Evolutionary conservation across 2,329 filamentous ascomycete species (phyloP).

Genomic region (Penicillium sp.): DNA sequence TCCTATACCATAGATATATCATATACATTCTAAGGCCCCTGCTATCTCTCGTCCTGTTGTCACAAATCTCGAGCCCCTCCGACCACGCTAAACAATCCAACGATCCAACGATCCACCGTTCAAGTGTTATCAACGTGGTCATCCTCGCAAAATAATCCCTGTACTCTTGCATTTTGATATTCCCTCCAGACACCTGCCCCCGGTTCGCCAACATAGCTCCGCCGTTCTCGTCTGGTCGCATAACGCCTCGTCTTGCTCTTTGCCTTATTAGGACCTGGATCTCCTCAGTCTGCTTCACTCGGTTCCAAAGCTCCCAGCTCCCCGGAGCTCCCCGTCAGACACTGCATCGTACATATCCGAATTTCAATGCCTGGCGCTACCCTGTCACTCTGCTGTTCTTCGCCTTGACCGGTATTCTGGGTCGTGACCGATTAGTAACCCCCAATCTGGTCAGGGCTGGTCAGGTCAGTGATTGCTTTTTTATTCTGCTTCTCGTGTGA

Average conservation of each 20-base stretch:
- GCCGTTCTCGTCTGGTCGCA: conserved; percentile 13
- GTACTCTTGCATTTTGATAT: conserved; percentile 8
- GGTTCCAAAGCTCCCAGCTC: neutral
- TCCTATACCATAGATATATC: conserved; percentile 17
- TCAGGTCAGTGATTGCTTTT: conserved; percentile 18
- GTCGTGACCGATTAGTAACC: conserved; percentile 19
- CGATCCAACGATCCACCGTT: too few species aligned
- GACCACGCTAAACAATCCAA: conserved; percentile 18
- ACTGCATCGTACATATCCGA: conserved; percentile 16
- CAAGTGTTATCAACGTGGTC: conserved; percentile 23
- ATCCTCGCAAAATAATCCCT: conserved; percentile 9
- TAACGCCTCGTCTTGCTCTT: conserved; percentile 11
- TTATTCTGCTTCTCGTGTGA: neutral
- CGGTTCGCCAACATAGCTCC: neutral
- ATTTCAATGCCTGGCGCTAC: conserved; percentile 17
- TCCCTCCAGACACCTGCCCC: neutral
- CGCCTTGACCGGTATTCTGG: conserved; percentile 17
- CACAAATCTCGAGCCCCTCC: conserved; percentile 22
- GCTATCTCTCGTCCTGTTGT: conserved; percentile 15
- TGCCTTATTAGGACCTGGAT: conserved; percentile 16
- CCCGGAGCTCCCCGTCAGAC: conserved; percentile 3
- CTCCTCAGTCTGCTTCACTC: conserved; percentile 10
- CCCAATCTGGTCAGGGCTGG: conserved; percentile 11
- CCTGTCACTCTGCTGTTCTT: conserved; percentile 9
- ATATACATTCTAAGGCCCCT: conserved; percentile 14